Conservation (phyloP, 2,329 filamentous ascomycete genomes). For the Decorospora gaudefroyi region DNA sequence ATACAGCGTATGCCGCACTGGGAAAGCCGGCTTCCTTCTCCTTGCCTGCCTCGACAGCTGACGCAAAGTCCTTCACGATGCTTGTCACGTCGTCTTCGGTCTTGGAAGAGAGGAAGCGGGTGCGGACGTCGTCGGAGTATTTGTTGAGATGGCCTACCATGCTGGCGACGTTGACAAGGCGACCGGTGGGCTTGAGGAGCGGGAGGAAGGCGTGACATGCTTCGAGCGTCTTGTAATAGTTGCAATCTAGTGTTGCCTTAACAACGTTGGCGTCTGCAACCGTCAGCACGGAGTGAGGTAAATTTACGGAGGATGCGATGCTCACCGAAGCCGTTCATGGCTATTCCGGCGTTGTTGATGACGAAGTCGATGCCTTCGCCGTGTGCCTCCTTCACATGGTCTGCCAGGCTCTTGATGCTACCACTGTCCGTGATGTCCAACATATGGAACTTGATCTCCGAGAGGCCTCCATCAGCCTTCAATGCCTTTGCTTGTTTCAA, state of each 20-base stretch:
- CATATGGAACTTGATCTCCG: constrained; percentile 54
- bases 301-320: neutral
- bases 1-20: constrained; percentile 56
- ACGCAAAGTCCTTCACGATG: constrained; percentile 57
- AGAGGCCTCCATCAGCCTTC: constrained; percentile 38
- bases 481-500: constrained; percentile 56
- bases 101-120: constrained; percentile 51
- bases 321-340: constrained; percentile 53
- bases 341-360: constrained; percentile 60
- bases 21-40: constrained; percentile 57
- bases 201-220: constrained; percentile 54
- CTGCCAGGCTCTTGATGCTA: constrained; percentile 53
- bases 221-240: constrained; percentile 59
- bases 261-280: constrained; percentile 52
- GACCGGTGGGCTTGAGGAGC: constrained; percentile 51
- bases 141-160: constrained; percentile 52
- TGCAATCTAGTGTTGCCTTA: constrained; percentile 55
- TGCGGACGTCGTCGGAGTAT: constrained; percentile 52
- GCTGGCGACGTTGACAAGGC: constrained; percentile 57
- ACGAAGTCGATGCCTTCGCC: constrained; percentile 57
- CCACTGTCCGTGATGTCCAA: constrained; percentile 55
- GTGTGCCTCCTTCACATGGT: constrained; percentile 52
- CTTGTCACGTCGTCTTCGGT: constrained; percentile 52
- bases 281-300: constrained; percentile 1
- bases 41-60: constrained; percentile 52